Conservation (phyloP, 2,329 filamentous ascomycete species). For the Xylariaceae sp. region DNA sequence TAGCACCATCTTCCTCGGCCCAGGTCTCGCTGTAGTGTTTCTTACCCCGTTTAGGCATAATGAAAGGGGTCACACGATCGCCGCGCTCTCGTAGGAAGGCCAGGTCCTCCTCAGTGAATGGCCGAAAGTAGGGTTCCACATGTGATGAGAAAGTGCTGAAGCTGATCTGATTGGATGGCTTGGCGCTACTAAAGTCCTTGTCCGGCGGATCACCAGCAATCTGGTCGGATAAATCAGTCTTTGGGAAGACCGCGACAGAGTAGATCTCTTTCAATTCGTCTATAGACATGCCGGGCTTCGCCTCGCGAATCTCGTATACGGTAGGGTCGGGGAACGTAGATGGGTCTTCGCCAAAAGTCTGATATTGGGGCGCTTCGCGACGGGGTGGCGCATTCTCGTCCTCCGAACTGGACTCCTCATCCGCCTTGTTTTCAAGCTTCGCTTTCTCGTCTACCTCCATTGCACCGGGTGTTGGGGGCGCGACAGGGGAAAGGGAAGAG, state of each 20-base stretch:
- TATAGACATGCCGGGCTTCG: conserved; percentile 74
- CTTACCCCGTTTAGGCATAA: conserved; percentile 83
- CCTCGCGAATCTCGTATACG: conserved; percentile 85
- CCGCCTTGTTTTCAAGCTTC: conserved; percentile 45
- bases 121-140: conserved; percentile 87
- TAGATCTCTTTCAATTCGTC: conserved; percentile 88
- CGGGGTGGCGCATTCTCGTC: conserved; percentile 64
- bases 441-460: conserved; percentile 63
- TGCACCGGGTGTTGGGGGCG: conserved; percentile 52
- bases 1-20: conserved; percentile 88
- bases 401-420: conserved; percentile 56
- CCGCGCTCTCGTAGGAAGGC: conserved; percentile 90
- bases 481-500: conserved; percentile 62
- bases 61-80: conserved; percentile 80
- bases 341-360: conserved; percentile 91
- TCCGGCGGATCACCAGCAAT: conserved; percentile 90
- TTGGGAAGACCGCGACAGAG: conserved; percentile 82
- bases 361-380: conserved; percentile 71
- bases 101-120: conserved; percentile 89
- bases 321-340: conserved; percentile 90
- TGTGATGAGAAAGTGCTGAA: conserved; percentile 92
- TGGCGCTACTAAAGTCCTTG: conserved; percentile 92
- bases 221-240: conserved; percentile 76
- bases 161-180: conserved; percentile 91
- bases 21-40: conserved; percentile 87